Evolutionary conservation across 1,284 basidiomycete genomes (phyloP).

Genomic region (Ustilago xerochloae): DNA sequence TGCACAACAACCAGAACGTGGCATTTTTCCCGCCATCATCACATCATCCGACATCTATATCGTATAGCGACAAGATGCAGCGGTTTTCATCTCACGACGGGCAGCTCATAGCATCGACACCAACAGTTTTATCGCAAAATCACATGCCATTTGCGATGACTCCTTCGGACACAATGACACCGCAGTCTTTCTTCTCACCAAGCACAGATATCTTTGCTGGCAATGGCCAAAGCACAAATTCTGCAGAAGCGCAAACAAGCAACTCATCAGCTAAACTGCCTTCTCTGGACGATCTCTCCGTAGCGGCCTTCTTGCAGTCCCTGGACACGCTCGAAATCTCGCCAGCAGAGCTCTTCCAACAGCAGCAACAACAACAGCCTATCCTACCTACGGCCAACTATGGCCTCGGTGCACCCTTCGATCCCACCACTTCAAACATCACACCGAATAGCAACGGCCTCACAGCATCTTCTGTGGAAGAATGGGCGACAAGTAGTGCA

Average conservation of each 20-base stretch:
- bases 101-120: constrained; percentile 1
- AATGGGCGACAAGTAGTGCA: constrained; percentile 47
- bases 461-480: constrained; percentile 24
- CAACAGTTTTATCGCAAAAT: constrained; percentile 19
- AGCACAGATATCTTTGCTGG: background rate
- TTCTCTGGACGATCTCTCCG: constrained; percentile 56
- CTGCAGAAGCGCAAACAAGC: background rate
- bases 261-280: constrained; percentile 23
- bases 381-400: constrained; percentile 7
- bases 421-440: background rate
- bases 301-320: constrained; percentile 65
- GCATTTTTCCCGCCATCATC: too few species aligned
- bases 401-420: constrained; percentile 9
- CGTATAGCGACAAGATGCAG: constrained; percentile 6
- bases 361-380: constrained; percentile 33
- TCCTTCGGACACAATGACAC: constrained; percentile 24
- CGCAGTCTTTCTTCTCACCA: constrained; percentile 13
- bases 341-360: constrained; percentile 49
- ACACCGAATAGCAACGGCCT: background rate
- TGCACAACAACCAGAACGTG: too few species aligned
- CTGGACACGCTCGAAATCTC: constrained; percentile 66
- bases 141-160: constrained; percentile 12
- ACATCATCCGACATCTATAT: constrained; percentile 4
- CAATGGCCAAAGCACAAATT: background rate
- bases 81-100: constrained; percentile 1